Conservation (phyloP, 176 grass and related monocot species). For the Oryza nivara region DNA sequence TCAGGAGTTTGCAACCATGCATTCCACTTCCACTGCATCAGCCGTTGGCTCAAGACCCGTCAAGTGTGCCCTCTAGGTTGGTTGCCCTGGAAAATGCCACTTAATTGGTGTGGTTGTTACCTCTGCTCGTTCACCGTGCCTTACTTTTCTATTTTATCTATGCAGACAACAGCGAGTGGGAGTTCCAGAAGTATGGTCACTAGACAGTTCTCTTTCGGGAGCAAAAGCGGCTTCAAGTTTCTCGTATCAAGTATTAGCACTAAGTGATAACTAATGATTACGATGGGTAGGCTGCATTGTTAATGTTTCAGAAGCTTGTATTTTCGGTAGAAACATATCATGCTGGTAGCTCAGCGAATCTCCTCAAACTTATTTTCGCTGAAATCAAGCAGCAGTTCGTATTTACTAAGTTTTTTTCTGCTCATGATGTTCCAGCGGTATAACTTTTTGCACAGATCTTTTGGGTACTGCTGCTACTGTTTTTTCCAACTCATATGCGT, state of each 20-base stretch:
- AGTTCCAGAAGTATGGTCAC: constrained; percentile 99
- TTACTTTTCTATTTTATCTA: constrained; percentile 10
- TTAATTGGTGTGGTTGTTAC: constrained; percentile 25
- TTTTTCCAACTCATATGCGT: neutral
- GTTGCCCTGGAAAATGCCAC: neutral
- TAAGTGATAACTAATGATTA: constrained; percentile 15
- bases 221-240: constrained; percentile 1
- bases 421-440: neutral
- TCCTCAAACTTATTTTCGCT: neutral
- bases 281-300: constrained; percentile 14
- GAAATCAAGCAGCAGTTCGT: constrained; percentile 21
- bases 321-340: constrained; percentile 11
- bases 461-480: neutral
- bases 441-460: neutral
- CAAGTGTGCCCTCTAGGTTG: constrained; percentile 97
- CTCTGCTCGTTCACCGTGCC: neutral
- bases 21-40: constrained; percentile 99
- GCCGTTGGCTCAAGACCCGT: constrained; percentile 97
- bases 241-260: neutral
- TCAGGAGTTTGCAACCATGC: constrained; percentile 99
- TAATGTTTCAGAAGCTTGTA: constrained; percentile 18
- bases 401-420: neutral
- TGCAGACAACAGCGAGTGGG: constrained; percentile 99
- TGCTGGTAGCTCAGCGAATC: constrained; percentile 11
- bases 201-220: constrained; percentile 29